Evolutionary conservation across 257 asterid species (phyloP).

Genomic region (Solanum sitiens): DNA sequence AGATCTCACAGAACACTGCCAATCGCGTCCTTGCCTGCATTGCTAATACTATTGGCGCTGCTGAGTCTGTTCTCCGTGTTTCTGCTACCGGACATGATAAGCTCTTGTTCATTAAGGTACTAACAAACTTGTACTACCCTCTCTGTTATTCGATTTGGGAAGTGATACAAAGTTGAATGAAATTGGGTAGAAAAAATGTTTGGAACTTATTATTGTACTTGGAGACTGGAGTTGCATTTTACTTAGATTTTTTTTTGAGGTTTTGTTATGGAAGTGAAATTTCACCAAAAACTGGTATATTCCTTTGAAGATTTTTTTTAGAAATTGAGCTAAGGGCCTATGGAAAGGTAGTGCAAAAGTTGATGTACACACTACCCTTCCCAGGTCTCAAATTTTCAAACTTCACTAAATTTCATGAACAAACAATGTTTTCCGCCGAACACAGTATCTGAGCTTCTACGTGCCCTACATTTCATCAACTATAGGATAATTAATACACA

Average conservation of each 20-base stretch:
- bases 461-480: neutral
- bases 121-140: neutral
- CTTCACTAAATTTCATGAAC: neutral
- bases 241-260: too few relatives aligned
- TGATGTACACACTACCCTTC: neutral
- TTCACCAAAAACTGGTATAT: neutral
- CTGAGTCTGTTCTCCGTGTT: constrained; percentile 97
- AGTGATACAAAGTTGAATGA: neutral
- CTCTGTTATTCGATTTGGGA: neutral
- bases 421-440: neutral
- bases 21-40: constrained; percentile 68
- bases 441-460: neutral
- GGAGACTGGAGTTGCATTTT: too few relatives aligned
- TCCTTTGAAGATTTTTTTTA: neutral
- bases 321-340: neutral
- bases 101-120: constrained; percentile 81
- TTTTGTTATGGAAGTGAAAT: neutral
- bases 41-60: constrained; percentile 93
- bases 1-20: constrained; percentile 89
- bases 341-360: neutral
- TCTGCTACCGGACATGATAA: constrained; percentile 98
- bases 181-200: neutral
- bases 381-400: neutral
- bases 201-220: neutral
- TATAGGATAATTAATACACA: neutral